Conservation (phyloP, 768 basidiomycete species). For the Boletales sp. region DNA sequence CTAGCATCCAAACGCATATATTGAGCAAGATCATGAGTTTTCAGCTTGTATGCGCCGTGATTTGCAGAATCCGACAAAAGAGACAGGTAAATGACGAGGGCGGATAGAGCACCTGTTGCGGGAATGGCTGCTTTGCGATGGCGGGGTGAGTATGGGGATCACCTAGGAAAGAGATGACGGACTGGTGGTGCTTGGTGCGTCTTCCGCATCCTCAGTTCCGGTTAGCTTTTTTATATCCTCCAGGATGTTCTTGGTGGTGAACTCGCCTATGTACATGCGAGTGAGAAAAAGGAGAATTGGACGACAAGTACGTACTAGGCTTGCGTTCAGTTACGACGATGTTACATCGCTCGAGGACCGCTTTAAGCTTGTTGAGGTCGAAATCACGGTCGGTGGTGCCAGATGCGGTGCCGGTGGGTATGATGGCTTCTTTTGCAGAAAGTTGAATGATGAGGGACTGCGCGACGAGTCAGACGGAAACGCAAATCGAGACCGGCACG, state of each 20-base stretch:
- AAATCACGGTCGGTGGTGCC: constrained; percentile 79
- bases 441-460: constrained; percentile 95
- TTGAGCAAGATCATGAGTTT: constrained; percentile 86
- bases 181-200: constrained; percentile 13
- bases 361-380: constrained; percentile 82
- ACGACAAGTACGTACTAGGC: constrained; percentile 51
- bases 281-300: neutral
- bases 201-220: constrained; percentile 29
- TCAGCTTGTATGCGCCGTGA: constrained; percentile 74
- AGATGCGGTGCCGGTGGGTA: constrained; percentile 68
- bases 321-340: constrained; percentile 90
- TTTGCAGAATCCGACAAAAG: constrained; percentile 77
- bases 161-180: neutral
- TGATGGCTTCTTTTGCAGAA: constrained; percentile 93
- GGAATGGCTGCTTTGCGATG: constrained; percentile 49
- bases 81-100: constrained; percentile 77
- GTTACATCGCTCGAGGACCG: constrained; percentile 84
- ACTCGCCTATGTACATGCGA: constrained; percentile 60
- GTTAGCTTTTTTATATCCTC: constrained; percentile 61
- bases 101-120: constrained; percentile 78
- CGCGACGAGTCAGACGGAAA: neutral
- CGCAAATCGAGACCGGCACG: constrained; percentile 5
- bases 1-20: constrained; percentile 97
- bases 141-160: neutral
- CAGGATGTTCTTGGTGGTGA: constrained; percentile 71